Evolutionary conservation across 805 yeast genomes (phyloP).

Genomic region (Zygosaccharomyces rouxii): DNA sequence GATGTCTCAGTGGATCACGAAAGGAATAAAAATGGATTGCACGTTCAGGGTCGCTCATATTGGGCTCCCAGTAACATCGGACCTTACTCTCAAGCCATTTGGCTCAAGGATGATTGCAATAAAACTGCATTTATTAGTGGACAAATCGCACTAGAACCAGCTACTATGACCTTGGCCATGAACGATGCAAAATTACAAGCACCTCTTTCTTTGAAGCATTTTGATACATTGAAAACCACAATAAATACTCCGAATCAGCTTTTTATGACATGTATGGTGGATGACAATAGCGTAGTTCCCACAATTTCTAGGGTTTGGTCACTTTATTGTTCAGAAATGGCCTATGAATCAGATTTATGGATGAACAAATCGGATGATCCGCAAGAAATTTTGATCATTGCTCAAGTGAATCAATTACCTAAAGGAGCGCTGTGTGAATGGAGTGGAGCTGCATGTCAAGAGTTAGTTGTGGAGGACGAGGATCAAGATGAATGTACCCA

Average conservation of each 20-base stretch:
- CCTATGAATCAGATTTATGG: conserved; percentile 23
- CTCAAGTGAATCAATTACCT: conserved; percentile 56
- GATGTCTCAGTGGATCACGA: conserved; percentile 25
- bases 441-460: conserved; percentile 58
- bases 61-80: conserved; percentile 99
- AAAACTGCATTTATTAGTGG: conserved; percentile 69
- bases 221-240: conserved; percentile 56
- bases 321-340: conserved; percentile 35
- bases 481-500: conserved; percentile 36
- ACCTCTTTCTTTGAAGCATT: conserved; percentile 67
- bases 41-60: conserved; percentile 87
- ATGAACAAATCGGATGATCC: conserved; percentile 25
- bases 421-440: conserved; percentile 65
- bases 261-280: conserved; percentile 52
- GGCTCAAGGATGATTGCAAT: conserved; percentile 41
- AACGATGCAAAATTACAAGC: conserved; percentile 36
- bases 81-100: conserved; percentile 86
- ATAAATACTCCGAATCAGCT: conserved; percentile 45
- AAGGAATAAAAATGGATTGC: conserved; percentile 60
- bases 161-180: conserved; percentile 50
- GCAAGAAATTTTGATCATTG: conserved; percentile 42
- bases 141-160: conserved; percentile 82
- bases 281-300: conserved; percentile 32
- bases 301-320: conserved; percentile 44
- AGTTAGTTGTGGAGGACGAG: conserved; percentile 37